Evolutionary conservation across 345 rosid species (phyloP).

Genomic region (Sapria himalayana): DNA sequence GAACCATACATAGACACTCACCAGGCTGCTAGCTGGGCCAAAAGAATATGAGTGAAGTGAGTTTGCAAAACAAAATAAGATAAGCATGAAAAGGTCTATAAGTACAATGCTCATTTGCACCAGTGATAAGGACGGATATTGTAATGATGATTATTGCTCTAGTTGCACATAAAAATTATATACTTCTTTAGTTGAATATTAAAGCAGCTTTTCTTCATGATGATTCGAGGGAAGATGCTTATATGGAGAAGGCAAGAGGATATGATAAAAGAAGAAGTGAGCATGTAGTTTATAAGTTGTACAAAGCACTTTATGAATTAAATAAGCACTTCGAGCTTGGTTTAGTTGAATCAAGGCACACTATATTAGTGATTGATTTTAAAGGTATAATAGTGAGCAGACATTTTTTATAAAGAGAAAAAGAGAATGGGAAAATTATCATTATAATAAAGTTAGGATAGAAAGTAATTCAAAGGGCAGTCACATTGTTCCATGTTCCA

Average conservation of each 20-base stretch:
- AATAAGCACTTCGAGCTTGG: background rate
- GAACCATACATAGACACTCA: background rate
- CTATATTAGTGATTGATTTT: background rate
- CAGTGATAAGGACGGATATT: no score
- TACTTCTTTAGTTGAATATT: background rate
- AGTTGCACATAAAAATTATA: no score
- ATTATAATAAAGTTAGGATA: background rate
- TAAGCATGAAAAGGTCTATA: background rate
- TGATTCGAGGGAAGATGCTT: no score
- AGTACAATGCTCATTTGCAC: background rate
- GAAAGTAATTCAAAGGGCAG: background rate
- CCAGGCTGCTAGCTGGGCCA: background rate
- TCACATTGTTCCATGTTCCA: background rate
- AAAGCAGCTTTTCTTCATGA: background rate
- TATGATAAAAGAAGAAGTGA: background rate
- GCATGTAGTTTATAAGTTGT: background rate
- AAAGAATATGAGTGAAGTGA: background rate
- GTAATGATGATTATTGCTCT: no score
- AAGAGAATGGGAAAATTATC: background rate
- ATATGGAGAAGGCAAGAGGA: background rate
- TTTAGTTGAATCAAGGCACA: background rate
- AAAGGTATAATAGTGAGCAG: background rate
- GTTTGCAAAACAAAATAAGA: constrained; percentile 1
- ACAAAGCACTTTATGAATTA: no score
- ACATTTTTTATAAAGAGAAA: background rate